Percentiles rank a stretch among this genome's conserved stretches.
phyloP scores from a whole-genome alignment of 257 asterid genomes.

The Ligustrum vulgare region DNA sequence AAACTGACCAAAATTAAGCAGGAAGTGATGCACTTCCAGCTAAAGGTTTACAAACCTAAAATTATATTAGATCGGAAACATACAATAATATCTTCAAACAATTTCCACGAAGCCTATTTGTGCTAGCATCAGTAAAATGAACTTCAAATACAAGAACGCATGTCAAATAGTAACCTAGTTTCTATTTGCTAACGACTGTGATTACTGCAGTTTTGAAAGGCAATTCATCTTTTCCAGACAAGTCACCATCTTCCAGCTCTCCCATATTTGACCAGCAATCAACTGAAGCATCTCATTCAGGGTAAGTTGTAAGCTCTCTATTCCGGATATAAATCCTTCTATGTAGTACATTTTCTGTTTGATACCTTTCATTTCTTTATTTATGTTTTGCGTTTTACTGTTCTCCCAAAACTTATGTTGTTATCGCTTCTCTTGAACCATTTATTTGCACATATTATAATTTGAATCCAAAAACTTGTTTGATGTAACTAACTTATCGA shows the following conservation, averaged over 20 bases:
- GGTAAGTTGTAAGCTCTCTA: conserved; percentile 48
- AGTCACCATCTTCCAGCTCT: conserved; percentile 65
- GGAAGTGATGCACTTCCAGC: background rate
- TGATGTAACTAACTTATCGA: background rate
- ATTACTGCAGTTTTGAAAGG: conserved; percentile 84
- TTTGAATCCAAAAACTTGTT: conserved; percentile 13
- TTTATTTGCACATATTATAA: conserved; percentile 6
- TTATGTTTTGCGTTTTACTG: background rate
- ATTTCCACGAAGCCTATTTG: background rate
- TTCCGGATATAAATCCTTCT: conserved; percentile 12
- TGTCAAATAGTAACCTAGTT: background rate
- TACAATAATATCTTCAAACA: background rate
- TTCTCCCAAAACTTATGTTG: background rate
- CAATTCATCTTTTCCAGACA: conserved; percentile 80
- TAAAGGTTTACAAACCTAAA: background rate
- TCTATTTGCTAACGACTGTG: conserved; percentile 15
- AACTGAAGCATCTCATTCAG: conserved; percentile 63
- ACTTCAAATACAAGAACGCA: background rate
- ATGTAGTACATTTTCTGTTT: background rate
- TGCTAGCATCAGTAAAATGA: conserved; percentile 9
- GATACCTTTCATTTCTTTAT: background rate
- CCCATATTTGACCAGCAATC: conserved; percentile 67
- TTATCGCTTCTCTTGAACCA: background rate
- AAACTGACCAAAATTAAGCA: background rate
- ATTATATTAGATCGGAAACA: background rate